Evolutionary conservation across 2,329 filamentous ascomycete genomes (phyloP).

Genomic region (Neonectria hederae): DNA sequence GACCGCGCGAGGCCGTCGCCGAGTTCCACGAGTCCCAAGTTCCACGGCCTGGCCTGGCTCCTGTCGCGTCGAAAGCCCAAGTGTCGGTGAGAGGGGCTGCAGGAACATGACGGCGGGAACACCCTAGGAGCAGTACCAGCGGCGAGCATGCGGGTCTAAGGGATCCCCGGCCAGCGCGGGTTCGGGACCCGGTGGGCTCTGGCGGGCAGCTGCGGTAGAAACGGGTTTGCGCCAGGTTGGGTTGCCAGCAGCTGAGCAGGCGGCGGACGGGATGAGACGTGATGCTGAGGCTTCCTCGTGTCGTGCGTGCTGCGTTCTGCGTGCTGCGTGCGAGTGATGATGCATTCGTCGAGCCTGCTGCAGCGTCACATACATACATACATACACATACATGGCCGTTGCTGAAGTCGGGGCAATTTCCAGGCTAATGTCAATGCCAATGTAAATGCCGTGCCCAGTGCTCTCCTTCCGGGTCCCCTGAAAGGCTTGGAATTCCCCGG

Average conservation of each 20-base stretch:
- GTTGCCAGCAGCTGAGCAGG: background rate
- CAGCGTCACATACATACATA: background rate
- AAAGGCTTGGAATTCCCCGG: slow-evolving; percentile 35
- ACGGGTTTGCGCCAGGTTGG: background rate
- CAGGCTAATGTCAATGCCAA: background rate
- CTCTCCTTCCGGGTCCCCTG: slow-evolving; percentile 11
- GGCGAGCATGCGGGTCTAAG: slow-evolving; percentile 8
- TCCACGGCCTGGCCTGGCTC: slow-evolving; percentile 1
- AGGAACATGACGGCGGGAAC: slow-evolving; percentile 40
- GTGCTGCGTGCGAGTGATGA: background rate
- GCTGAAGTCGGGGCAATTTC: background rate
- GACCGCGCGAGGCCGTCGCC: slow-evolving; percentile 6
- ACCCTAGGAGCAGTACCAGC: slow-evolving; percentile 29
- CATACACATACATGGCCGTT: background rate
- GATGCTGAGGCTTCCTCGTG: background rate
- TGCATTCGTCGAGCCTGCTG: background rate
- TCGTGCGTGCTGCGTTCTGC: background rate
- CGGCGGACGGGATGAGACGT: background rate
- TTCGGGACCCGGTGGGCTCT: slow-evolving; percentile 32
- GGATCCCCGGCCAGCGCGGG: slow-evolving; percentile 31
- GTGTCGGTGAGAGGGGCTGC: slow-evolving; percentile 42
- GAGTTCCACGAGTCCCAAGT: slow-evolving; percentile 13
- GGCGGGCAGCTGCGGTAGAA: background rate
- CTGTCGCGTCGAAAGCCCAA: slow-evolving; percentile 5
- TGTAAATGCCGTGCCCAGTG: background rate